Evolutionary conservation across 495 filamentous ascomycete species (phyloP), one percentile per base, ranked within the genome.

Genomic region (Penicillium riverlandense): DNA sequence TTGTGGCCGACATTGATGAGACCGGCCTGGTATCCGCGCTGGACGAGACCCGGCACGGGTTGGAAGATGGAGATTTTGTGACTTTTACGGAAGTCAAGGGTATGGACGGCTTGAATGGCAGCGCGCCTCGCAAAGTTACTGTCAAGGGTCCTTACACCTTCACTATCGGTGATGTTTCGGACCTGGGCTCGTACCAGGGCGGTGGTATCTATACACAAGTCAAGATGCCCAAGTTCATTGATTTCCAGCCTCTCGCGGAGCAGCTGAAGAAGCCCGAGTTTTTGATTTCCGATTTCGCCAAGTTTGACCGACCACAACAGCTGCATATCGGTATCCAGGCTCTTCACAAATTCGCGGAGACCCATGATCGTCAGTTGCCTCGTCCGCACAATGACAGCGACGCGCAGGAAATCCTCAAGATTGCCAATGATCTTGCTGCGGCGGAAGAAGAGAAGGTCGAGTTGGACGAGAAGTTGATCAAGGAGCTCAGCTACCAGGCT

Each of bases 81-180:
- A 95, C 88, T 4, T 99, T 99, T 57, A 83, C 82, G 4, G 94
- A 97, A 66, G 65, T 99, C 37, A 78, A 88, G 66, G 92, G 92
- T 22, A 95, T 97, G 89, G 91, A 95, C 43, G 82, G 64, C 12
- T 65, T 97, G 40, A 98, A 97, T 59, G 75, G 79, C 55, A 77
- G 77, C 37, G 84, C 84, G 41, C 90, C 90, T 31, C 81, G 84
- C 44, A 94, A 96, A 67, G 70, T 99, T 34, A 90, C 84, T 7
- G 91, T 96, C 22, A 96, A 95, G 67, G 92, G 79, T 44, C 94
- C 94, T 4, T 97, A 96, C 59, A 94, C 92, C 8, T 99, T 99
- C 63, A 88, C 85, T 7, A 96, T 99, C 54, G 92, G 90, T 27
- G 89, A 97, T 66, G 89, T 96, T 8, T 88, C 88, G 11, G 80